Evolutionary conservation across 1,284 basidiomycete species (phyloP).

Genomic region (Moniliella sp.): DNA sequence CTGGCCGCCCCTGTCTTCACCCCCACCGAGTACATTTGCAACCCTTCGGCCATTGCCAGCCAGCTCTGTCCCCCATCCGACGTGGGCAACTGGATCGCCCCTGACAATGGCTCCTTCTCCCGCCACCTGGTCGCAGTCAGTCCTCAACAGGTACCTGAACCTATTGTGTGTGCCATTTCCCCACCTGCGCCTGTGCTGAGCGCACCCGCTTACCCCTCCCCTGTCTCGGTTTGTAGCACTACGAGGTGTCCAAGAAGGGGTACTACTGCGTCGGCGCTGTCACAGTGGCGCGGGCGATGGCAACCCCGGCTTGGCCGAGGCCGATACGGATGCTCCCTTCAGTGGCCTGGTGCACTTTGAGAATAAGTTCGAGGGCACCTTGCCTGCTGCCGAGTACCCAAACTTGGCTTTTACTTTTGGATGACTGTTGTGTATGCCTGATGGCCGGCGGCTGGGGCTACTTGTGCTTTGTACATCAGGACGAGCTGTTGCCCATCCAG

Average conservation of each 20-base stretch:
- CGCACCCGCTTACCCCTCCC: too few species aligned
- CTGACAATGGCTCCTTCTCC: slow-evolving; percentile 1
- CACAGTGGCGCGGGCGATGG: slow-evolving; percentile 42
- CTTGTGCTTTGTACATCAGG: slow-evolving; percentile 57
- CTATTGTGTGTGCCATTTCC: not conserved
- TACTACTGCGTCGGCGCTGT: slow-evolving; percentile 72
- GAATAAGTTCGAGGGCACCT: slow-evolving; percentile 67
- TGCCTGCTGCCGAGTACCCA: slow-evolving; percentile 86
- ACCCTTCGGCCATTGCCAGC: slow-evolving; percentile 6
- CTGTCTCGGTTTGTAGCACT: too few species aligned
- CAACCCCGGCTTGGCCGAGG: slow-evolving; percentile 4
- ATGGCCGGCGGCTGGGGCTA: slow-evolving; percentile 58
- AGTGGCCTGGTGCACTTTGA: slow-evolving; percentile 60
- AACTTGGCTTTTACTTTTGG: slow-evolving; percentile 77
- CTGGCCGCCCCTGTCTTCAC: slow-evolving; percentile 62
- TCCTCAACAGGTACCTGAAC: not conserved
- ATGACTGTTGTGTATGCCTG: slow-evolving; percentile 57
- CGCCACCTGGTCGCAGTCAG: not conserved
- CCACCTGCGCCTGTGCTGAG: not conserved
- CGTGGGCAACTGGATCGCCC: slow-evolving; percentile 22
- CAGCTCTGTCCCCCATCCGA: slow-evolving; percentile 10
- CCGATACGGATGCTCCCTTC: slow-evolving; percentile 54
- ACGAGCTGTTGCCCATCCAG: slow-evolving; percentile 45
- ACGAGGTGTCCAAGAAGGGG: slow-evolving; percentile 63
- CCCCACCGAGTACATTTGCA: slow-evolving; percentile 36